phyloP scores from a whole-genome alignment of 805 yeast species.

The Schwanniomyces occidentalis region DNA sequence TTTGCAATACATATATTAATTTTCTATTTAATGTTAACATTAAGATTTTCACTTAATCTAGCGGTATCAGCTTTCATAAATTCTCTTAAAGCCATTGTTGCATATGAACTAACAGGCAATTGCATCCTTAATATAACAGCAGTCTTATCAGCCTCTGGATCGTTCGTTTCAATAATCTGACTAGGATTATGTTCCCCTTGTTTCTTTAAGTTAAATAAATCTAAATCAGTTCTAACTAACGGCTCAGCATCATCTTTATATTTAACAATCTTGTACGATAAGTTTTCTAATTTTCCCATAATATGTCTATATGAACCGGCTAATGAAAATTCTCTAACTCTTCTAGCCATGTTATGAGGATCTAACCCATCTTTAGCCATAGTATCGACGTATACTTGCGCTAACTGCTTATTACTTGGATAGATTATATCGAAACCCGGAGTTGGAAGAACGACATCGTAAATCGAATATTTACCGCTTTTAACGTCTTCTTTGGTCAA shows the following conservation, averaged over 20 bases:
- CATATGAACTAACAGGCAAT: slow-evolving; percentile 85
- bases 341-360: slow-evolving; percentile 82
- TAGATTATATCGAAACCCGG: slow-evolving; percentile 94
- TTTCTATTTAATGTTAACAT: slow-evolving; percentile 2
- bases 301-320: slow-evolving; percentile 86
- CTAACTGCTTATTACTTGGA: slow-evolving; percentile 66
- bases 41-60: slow-evolving; percentile 21
- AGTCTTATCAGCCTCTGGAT: slow-evolving; percentile 43
- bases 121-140: slow-evolving; percentile 79
- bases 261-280: slow-evolving; percentile 61
- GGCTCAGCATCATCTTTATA: slow-evolving; percentile 70
- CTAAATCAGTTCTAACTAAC: slow-evolving; percentile 75
- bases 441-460: slow-evolving; percentile 89
- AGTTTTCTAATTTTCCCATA: slow-evolving; percentile 60
- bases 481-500: slow-evolving; percentile 74
- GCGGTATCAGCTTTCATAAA: slow-evolving; percentile 77
- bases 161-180: slow-evolving; percentile 28
- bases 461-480: slow-evolving; percentile 58
- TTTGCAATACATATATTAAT: no score
- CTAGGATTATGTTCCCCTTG: slow-evolving; percentile 18
- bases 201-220: slow-evolving; percentile 34
- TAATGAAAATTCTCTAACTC: slow-evolving; percentile 83
- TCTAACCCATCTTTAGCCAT: slow-evolving; percentile 84
- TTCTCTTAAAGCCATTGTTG: slow-evolving; percentile 96
- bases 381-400: slow-evolving; percentile 60